Evolutionary conservation across 2,329 filamentous ascomycete genomes (phyloP).

Genomic region (Diaporthe capsici): DNA sequence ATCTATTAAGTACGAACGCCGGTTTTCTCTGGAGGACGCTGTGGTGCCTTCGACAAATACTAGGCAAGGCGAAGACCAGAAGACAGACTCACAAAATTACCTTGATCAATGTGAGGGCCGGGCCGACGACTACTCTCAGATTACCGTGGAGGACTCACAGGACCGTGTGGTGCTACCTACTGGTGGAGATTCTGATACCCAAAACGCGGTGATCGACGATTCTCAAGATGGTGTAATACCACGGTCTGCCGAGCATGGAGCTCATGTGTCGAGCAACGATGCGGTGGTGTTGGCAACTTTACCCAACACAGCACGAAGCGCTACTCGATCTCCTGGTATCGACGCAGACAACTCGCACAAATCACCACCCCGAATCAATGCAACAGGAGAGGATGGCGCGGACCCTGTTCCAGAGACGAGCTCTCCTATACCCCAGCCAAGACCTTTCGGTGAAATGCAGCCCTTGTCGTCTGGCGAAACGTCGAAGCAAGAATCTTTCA

Average conservation of each 20-base stretch:
- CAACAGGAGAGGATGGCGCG: conserved; percentile 30
- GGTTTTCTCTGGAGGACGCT: conserved; percentile 52
- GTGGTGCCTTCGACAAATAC: conserved; percentile 53
- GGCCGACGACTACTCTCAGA: conserved; percentile 42
- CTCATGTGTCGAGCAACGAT: conserved; percentile 29
- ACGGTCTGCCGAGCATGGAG: conserved; percentile 8
- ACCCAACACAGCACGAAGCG: conserved; percentile 35
- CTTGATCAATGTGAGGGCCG: conserved; percentile 42
- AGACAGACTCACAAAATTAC: conserved; percentile 42
- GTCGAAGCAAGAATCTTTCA: conserved; percentile 21
- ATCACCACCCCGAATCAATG: neutral
- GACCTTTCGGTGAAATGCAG: conserved; percentile 13
- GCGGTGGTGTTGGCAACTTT: conserved; percentile 33
- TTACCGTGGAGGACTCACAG: conserved; percentile 45
- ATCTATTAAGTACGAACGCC: conserved; percentile 54
- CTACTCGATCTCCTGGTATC: conserved; percentile 9
- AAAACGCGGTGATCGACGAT: conserved; percentile 31
- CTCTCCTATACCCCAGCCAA: conserved; percentile 44
- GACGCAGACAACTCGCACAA: conserved; percentile 29
- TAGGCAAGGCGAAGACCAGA: conserved; percentile 43
- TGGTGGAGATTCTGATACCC: neutral
- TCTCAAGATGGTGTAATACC: conserved; percentile 26
- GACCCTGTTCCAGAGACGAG: conserved; percentile 52
- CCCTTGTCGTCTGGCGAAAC: conserved; percentile 12
- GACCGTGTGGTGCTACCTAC: neutral